Conservation (phyloP, 2,329 filamentous ascomycete genomes). For the Penicillium sp. region DNA sequence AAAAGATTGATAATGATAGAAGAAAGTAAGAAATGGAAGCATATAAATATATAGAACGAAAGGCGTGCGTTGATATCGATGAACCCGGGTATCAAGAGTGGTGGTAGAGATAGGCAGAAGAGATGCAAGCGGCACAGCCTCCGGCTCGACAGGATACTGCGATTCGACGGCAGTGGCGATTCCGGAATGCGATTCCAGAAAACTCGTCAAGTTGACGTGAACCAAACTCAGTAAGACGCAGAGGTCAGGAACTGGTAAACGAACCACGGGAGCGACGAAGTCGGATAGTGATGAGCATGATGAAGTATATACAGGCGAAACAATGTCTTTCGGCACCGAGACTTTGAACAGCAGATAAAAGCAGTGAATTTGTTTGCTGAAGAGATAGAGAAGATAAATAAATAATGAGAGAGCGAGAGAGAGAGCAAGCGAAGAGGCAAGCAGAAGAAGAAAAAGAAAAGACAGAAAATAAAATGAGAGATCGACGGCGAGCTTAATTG, state of each 20-base stretch:
- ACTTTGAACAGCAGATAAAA: not conserved
- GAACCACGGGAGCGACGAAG: slow-evolving; percentile 8
- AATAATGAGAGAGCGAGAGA: slow-evolving; percentile 7
- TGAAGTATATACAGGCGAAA: not conserved
- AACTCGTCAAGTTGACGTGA: slow-evolving; percentile 14
- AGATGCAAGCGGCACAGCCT: not conserved
- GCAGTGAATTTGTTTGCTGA: not conserved
- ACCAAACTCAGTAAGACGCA: slow-evolving; percentile 1
- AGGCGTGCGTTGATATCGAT: not conserved
- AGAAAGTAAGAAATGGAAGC: slow-evolving; percentile 1
- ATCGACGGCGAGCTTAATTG: slow-evolving; percentile 16
- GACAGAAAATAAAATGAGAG: slow-evolving; percentile 8
- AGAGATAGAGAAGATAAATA: slow-evolving; percentile 7
- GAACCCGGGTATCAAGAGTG: not conserved
- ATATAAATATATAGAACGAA: not conserved
- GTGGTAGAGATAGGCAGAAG: slow-evolving; percentile 3
- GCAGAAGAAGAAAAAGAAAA: slow-evolving; percentile 18
- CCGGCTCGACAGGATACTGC: not conserved
- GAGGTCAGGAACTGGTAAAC: slow-evolving; percentile 11
- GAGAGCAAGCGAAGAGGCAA: not conserved
- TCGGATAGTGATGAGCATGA: slow-evolving; percentile 8
- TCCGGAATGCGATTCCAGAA: not conserved
- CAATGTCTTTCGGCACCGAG: not conserved
- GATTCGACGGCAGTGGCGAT: slow-evolving; percentile 19
- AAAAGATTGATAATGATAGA: not conserved